A percentile compares a stretch with the other conserved stretches of the same genome.
phyloP scores from a whole-genome alignment of 257 asterid species.

The Primulina eburnea region DNA sequence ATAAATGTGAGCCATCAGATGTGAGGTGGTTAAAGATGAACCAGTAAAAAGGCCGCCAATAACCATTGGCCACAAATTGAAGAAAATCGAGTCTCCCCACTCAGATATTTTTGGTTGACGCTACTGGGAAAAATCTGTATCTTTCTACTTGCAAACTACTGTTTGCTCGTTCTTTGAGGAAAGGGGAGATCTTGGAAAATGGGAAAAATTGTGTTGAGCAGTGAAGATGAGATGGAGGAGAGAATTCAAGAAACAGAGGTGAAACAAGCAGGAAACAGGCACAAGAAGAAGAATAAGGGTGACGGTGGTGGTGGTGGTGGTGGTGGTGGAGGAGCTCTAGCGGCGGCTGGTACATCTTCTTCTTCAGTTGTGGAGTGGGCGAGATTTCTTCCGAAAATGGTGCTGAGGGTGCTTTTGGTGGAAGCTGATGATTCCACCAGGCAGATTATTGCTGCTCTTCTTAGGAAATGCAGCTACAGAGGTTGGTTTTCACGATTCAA shows the following conservation, averaged over 20 bases:
- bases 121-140: neutral
- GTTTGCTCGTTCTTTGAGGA: neutral
- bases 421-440: slow-evolving; percentile 5
- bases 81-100: neutral
- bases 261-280: neutral
- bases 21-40: neutral
- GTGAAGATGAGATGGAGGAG: neutral
- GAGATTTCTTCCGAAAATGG: neutral
- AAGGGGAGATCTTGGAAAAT: neutral
- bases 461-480: slow-evolving; percentile 5
- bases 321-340: neutral
- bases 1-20: neutral
- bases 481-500: neutral
- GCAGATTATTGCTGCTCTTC: slow-evolving; percentile 5
- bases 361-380: neutral
- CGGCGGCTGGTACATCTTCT: neutral
- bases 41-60: neutral
- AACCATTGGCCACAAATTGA: neutral
- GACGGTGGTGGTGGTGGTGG: neutral
- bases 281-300: neutral
- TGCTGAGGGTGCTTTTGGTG: neutral
- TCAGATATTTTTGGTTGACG: neutral
- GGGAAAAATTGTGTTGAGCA: neutral
- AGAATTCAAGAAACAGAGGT: neutral
- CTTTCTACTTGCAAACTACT: neutral